Evolutionary conservation across 148 eudicot species (phyloP), one percentile per base, ranked within the genome.

Genomic region (Camellia sinensis): DNA sequence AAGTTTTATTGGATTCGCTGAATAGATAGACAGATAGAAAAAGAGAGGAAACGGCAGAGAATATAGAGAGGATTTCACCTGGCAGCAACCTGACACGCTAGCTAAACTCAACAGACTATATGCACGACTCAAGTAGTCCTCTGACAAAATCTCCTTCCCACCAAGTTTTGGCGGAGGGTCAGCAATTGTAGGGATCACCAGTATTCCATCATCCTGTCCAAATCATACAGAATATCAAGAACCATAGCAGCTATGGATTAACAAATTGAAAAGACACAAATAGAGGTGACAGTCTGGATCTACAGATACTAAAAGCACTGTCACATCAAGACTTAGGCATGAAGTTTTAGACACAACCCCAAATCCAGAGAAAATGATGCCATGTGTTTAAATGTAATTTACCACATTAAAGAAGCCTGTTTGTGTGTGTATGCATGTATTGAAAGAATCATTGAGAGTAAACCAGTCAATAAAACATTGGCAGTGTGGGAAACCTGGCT

Each of bases 31-130:
- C 6, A 37, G 15, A 73, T n/a, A 22, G 54, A 56, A 43, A 73
- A 29, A 29, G 37, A 29, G 37, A 29, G 37, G 37, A 29, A 29
- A 29, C 1, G 37, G 7, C 11, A 5, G 11, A 73, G 4, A 13
- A 29, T 52, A 22, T 3, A 74, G 52, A 59, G 80, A 80, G 37
- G 41, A 37, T 63, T 73, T 67, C 41, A 95, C 98, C 97, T 95
- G 94, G 86, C 99, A 95, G 85, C 99, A 93, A 83, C 99, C 99
- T 65, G 99, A 92, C 86, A 95, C 83, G 89, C 97, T 95, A 83
- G 97, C 97, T 69, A 95, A 84, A 81, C 94, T 89, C 73, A 82
- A 80, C 46, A 95, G 86, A 67, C 93, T 87, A 82, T 82, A 90
- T 68, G 91, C 82, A 78, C 88, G 88, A 80, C 80, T 88, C 66